Base-by-base conservation (phyloP, 768 basidiomycete species). In the Leccinellum rugosiceps region DNA sequence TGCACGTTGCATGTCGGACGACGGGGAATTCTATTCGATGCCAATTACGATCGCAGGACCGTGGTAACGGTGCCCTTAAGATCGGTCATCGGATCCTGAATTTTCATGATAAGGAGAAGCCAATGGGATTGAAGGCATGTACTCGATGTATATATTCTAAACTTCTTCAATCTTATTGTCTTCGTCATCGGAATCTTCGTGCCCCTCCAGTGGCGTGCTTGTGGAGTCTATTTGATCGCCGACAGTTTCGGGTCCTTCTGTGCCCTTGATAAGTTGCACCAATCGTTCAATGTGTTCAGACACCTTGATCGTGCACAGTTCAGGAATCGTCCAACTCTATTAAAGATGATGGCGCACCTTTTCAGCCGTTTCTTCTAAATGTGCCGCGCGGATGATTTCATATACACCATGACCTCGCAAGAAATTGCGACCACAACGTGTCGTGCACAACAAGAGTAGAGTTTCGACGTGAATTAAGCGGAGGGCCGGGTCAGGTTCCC, bases 401-500 rank as follows among this genome's bases (percentile, higher is more conserved):
- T 98, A 98, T 7, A 90, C 89, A 0, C 95, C 96, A 58, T 90
- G 80, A 23, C 78, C 74, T 28, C 97, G 80, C 57, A 93, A 78
- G 55, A 85, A 83, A 54, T 95, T 88, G 14, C 97, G 83, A 1
- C 93, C 95, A 83, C 88, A 91, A 23, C 86, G 85, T 1, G 92
- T 94, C 10, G 94, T 92, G 62, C 92, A 94, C 0, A 98, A 78
- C 43, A 99, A 74, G 0, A 98, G 80, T 19, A 99, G 76, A 0
- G 92, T 90, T 73, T 98, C 96, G n/a, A 98, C 77, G 65, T 90
- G 88, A 26, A 85, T 92, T 50, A 92, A 75, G 0, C 96, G 85
- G 49, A 98, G 79, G 2, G 77, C 81, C 0, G 84, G 63, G 67
- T 98, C 94, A 3, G 79, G 67, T 67, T 99, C 97, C 30, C 97